These are phyloP conservation scores for Ogataea kodamae DNA, from an alignment of 805 yeast genomes.

Conservation along the genomic window DNA sequence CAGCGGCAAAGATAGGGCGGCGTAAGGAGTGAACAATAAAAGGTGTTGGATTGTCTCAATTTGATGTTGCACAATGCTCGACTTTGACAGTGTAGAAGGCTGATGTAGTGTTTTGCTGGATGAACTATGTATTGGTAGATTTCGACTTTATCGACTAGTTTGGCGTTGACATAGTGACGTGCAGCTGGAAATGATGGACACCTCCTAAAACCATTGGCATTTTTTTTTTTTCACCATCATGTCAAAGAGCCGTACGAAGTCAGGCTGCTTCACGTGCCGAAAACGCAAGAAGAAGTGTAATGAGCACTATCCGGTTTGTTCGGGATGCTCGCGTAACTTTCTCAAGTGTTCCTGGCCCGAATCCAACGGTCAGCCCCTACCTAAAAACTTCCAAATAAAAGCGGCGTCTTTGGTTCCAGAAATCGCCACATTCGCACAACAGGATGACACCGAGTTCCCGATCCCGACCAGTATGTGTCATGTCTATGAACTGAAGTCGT, in stretches of 20 bases:
- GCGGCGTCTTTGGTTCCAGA: constrained; percentile 17
- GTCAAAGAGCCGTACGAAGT: constrained; percentile 27
- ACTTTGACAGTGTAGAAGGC: too few relatives aligned
- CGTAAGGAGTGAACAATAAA: too few relatives aligned
- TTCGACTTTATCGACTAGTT: too few relatives aligned
- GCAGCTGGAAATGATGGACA: too few relatives aligned
- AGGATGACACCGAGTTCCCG: constrained; percentile 17
- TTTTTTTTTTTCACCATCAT: constrained; percentile 1
- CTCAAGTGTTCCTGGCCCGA: constrained; percentile 35
- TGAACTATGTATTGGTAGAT: too few relatives aligned
- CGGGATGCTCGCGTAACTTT: constrained; percentile 35
- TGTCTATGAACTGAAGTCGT: constrained; percentile 24
- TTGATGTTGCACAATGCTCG: too few relatives aligned
- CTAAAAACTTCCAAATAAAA: constrained; percentile 26
- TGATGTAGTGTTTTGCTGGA: too few relatives aligned
- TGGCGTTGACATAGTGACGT: too few relatives aligned
- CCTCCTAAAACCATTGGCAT: too few relatives aligned
- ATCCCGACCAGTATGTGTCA: constrained; percentile 30
- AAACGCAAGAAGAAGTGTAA: constrained; percentile 38
- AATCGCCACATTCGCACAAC: constrained; percentile 1
- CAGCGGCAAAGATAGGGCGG: too few relatives aligned
- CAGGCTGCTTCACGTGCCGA: constrained; percentile 38
- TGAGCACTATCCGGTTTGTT: constrained; percentile 32
- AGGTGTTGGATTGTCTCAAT: too few relatives aligned
- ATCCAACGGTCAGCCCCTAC: constrained; percentile 23